Percentiles rank a stretch among this genome's conserved stretches.
phyloP scores from a whole-genome alignment of 225 moss, liverwort and hornwort genomes.

The Pseudisothecium myosuroides region DNA sequence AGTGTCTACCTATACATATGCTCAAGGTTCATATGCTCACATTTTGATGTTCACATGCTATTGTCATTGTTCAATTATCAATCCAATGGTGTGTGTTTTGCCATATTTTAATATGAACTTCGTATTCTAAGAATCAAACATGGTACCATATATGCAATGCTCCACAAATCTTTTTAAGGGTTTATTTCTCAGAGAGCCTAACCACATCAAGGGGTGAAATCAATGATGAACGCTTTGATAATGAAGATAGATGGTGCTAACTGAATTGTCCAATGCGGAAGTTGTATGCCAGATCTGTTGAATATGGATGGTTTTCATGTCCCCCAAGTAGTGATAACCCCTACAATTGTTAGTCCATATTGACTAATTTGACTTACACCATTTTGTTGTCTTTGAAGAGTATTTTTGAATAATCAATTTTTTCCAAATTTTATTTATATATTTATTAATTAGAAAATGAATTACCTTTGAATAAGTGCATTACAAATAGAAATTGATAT shows the following conservation, averaged over 20 bases:
- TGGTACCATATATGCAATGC: rapidly evolving
- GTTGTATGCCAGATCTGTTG: not conserved
- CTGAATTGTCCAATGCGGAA: not conserved
- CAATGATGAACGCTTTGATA: not conserved
- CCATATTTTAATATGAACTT: not conserved
- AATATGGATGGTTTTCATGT: not conserved
- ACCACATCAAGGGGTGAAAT: not conserved
- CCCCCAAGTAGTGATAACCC: not conserved
- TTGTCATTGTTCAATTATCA: not conserved
- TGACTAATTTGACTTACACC: not conserved
- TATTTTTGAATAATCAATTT: not conserved
- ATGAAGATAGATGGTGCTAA: not conserved
- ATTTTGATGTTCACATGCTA: too few relatives aligned
- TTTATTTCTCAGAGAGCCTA: rapidly evolving
- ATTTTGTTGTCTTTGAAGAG: not conserved
- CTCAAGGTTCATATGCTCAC: too few relatives aligned
- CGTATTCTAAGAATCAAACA: not conserved
- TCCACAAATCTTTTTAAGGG: not conserved
- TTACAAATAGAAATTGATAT: not conserved
- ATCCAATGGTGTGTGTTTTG: not conserved
- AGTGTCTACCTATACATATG: too few relatives aligned
- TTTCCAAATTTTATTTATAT: not conserved
- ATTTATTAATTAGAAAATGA: not conserved
- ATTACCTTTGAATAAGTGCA: not conserved
- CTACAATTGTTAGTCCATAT: not conserved